Base-by-base conservation (phyloP, 352 stramenopile genomes). In the Globisporangium nagaii region DNA sequence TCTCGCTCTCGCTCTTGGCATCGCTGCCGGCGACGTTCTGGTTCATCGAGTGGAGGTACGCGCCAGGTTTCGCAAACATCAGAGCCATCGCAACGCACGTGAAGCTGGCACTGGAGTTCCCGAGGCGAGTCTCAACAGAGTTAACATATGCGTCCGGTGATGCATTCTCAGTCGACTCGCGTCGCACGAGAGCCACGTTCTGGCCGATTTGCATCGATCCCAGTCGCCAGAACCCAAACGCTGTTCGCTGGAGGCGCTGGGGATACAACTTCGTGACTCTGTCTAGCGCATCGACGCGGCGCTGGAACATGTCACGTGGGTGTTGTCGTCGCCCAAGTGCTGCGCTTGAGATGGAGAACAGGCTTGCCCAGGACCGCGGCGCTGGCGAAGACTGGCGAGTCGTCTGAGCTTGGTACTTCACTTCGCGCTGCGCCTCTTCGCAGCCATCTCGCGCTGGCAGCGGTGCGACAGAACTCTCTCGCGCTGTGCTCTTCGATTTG, bases 21-120 rank as follows among this genome's bases (percentile, higher is more conserved):
- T 19, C 12, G 39, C 51, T 30, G 35, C 32, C 27, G 53, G 13
- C 10, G 8, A 19, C 34, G n/a, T n/a, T n/a, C 35, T 39, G 36
- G 4, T 39, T 22, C 28, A 53, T 42, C 34, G 56, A 30, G 32
- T 57, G 63, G 8, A 47, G 56, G 37, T 70, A 66, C 31, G 45
- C 34, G 13, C 56, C 56, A 13, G 62, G 63, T 3, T 36, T 52
- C 11, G 36, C 55, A 42, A 73, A 55, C 54, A 75, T 62, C 24
- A 83, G 43, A 36, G 70, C 51, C 68, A 80, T 76, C 13, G 73
- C 70, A 4, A 63, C 63, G 25, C 65, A 76, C 5, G 68, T 59
- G 42, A 84, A 84, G 49, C 63, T 84, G 0, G 61, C 36, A 12
- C 24, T 46, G 12, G 15, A 12, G 2, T 15, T 51, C 3, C 6